phyloP scores from a whole-genome alignment of 108 stramenopile species.

The Ochromonas danica region DNA sequence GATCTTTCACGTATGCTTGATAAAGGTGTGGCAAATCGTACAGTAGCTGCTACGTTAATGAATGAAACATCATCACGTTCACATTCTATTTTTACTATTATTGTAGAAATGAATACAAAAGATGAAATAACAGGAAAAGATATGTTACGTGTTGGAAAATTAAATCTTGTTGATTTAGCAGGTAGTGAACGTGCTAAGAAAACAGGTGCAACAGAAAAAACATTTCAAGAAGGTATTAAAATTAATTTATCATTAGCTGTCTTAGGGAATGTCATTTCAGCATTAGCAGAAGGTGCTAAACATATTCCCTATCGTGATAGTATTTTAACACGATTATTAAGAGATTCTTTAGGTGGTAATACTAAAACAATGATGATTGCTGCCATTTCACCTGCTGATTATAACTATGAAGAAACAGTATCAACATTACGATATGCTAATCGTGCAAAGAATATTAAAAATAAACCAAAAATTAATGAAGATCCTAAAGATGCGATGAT shows the following conservation, averaged over 20 bases:
- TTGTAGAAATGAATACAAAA: slow-evolving; percentile 49
- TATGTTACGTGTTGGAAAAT: slow-evolving; percentile 59
- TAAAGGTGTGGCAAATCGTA: slow-evolving; percentile 53
- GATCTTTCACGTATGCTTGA: slow-evolving; percentile 52
- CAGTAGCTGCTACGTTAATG: slow-evolving; percentile 60
- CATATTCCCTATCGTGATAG: slow-evolving; percentile 69
- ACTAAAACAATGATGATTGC: slow-evolving; percentile 72
- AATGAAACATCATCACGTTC: slow-evolving; percentile 59
- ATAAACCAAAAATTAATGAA: slow-evolving; percentile 65
- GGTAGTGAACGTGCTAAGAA: slow-evolving; percentile 61
- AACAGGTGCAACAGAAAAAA: slow-evolving; percentile 61
- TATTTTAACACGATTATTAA: slow-evolving; percentile 59
- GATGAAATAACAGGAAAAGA: slow-evolving; percentile 50
- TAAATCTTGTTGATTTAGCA: slow-evolving; percentile 67
- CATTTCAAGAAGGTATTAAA: slow-evolving; percentile 64
- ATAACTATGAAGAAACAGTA: slow-evolving; percentile 67
- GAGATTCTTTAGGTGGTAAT: slow-evolving; percentile 63
- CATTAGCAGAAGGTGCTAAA: slow-evolving; percentile 58
- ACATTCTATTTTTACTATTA: slow-evolving; percentile 62
- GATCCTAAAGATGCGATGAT: slow-evolving; percentile 65
- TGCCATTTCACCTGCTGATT: slow-evolving; percentile 66
- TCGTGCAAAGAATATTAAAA: slow-evolving; percentile 66
- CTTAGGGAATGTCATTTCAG: slow-evolving; percentile 80
- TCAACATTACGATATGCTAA: slow-evolving; percentile 67
- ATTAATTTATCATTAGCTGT: slow-evolving; percentile 90